phyloP scores from a whole-genome alignment of 106 monocot species.

The Posidonia australis region DNA sequence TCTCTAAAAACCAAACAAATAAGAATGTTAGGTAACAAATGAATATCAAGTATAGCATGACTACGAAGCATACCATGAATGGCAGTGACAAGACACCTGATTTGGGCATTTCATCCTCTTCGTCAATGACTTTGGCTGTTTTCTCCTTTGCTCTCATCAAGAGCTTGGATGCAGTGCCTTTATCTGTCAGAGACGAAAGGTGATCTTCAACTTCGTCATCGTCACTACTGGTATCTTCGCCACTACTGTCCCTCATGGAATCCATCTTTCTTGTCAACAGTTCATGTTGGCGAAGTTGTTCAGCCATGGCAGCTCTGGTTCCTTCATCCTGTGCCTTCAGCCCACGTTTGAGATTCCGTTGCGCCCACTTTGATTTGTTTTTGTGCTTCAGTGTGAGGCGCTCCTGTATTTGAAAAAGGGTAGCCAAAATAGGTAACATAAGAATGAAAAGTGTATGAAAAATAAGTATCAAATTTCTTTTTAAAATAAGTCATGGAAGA shows the following conservation, averaged over 20 bases:
- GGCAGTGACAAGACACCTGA: slow-evolving; percentile 72
- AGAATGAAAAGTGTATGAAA: slow-evolving; percentile 2
- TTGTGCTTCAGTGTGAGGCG: slow-evolving; percentile 90
- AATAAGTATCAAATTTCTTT: not conserved
- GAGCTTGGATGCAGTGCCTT: slow-evolving; percentile 32
- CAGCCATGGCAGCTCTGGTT: slow-evolving; percentile 75
- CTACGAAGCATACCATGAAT: slow-evolving; percentile 64
- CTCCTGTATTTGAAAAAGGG: slow-evolving; percentile 41
- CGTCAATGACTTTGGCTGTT: slow-evolving; percentile 47
- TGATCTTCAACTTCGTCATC: slow-evolving; percentile 48
- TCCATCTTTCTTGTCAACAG: slow-evolving; percentile 82
- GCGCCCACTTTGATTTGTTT: slow-evolving; percentile 91
- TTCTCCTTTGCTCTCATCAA: slow-evolving; percentile 69
- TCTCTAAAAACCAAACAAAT: too few species aligned
- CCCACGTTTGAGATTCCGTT: slow-evolving; percentile 67
- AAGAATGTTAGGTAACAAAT: too few species aligned
- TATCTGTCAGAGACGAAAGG: slow-evolving; percentile 16
- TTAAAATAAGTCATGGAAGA: not conserved
- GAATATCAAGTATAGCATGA: too few species aligned
- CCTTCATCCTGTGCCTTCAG: slow-evolving; percentile 81
- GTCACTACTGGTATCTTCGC: slow-evolving; percentile 47
- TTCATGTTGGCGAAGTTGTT: slow-evolving; percentile 77
- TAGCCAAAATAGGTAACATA: not conserved
- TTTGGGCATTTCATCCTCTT: slow-evolving; percentile 52
- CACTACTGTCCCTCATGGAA: slow-evolving; percentile 66